These are phyloP conservation scores for Gossypium herbaceum DNA, from an alignment of 345 rosid genomes.

Conservation along the genomic window DNA sequence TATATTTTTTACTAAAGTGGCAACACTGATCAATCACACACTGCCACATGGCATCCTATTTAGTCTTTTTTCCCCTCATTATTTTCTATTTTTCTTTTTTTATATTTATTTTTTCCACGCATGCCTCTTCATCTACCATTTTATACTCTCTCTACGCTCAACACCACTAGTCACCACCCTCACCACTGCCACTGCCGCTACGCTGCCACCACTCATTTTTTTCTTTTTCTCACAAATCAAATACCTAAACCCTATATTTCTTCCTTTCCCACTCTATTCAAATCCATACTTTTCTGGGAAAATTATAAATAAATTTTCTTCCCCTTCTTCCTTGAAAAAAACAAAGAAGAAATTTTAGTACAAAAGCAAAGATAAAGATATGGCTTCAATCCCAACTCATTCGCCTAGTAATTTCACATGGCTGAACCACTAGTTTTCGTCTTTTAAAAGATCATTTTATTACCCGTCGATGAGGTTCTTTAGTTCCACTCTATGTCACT, in stretches of 20 bases:
- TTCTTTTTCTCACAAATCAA: background rate
- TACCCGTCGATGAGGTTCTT: conserved; percentile 31
- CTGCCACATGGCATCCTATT: no score
- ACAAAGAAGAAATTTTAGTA: background rate
- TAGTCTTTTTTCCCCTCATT: no score
- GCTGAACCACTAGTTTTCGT: conserved; percentile 22
- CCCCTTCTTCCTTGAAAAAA: background rate
- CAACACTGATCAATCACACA: no score
- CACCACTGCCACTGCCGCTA: background rate
- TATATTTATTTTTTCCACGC: no score
- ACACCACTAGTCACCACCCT: background rate
- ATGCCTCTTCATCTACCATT: no score
- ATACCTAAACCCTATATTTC: background rate
- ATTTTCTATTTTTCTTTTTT: no score
- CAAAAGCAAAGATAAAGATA: background rate
- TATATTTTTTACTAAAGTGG: no score
- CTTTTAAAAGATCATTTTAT: conserved; percentile 29
- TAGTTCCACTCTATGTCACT: conserved; percentile 43
- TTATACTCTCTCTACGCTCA: background rate
- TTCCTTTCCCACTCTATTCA: background rate
- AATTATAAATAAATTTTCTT: background rate
- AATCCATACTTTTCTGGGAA: background rate
- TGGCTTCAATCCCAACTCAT: conserved; percentile 60
- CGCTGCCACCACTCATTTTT: background rate
- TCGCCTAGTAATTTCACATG: conserved; percentile 41